These are phyloP conservation scores for Pseudisothecium myosuroides DNA, from an alignment of 225 moss, liverwort and hornwort species.

Conservation along the genomic window DNA sequence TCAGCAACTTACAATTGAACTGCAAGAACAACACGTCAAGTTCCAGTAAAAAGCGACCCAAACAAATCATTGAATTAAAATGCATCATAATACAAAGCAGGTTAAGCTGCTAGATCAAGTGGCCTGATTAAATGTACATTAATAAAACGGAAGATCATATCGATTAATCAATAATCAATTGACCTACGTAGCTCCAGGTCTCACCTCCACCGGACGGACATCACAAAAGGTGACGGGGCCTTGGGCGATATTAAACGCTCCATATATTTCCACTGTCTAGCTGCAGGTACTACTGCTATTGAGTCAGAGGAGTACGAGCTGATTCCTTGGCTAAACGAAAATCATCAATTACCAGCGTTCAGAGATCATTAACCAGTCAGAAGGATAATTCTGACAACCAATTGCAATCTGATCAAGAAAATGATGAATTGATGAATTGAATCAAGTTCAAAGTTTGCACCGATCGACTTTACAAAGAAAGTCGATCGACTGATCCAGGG, in stretches of 20 bases:
- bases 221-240: not conserved
- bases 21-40: not conserved
- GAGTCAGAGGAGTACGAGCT: not conserved
- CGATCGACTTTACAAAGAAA: no score
- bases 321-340: not conserved
- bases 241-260: no score
- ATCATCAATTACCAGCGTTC: no score
- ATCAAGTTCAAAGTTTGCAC: no score
- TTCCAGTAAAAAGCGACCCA: not conserved
- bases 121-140: not conserved
- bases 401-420: not conserved
- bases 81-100: not conserved
- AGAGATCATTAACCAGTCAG: not conserved
- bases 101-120: not conserved
- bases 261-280: not conserved
- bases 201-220: no score
- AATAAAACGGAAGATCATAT: not conserved
- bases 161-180: not conserved
- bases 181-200: not conserved
- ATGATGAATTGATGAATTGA: not conserved
- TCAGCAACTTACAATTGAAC: not conserved
- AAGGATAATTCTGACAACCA: not conserved
- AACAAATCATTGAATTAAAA: not conserved
- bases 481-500: not conserved
- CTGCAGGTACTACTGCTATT: not conserved